Base-by-base conservation (phyloP, 2,329 filamentous ascomycete species). In the Scedosporium aurantiacum region DNA sequence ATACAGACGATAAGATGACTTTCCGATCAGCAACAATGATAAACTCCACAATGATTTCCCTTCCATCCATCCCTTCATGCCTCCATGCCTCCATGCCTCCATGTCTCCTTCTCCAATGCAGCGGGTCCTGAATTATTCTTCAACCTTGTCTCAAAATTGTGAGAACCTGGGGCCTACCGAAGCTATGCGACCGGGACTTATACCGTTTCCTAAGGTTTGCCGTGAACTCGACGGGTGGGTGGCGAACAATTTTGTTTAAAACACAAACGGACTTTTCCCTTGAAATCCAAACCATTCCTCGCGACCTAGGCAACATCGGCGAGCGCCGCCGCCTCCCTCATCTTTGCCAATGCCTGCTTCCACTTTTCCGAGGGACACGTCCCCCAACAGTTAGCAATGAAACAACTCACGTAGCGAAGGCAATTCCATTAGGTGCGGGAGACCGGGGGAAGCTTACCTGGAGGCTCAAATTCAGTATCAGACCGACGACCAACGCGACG, bases 391-490 rank as follows among this genome's bases (percentile, higher is more conserved):
- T 21, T n/a, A 47, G 43, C 43, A 47, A 21, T 2, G 2, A 47
- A 47, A 47, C 5, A 47, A 41, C 32, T 12, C 32, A 37, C 10
- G 10, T 3, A 37, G 10, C 4, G 8, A 37, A 37, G 32, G 14
- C 32, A 37, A 12, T 37, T 37, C 32, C 10, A 37, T 37, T 37
- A 37, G 8, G 10, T 12, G 32, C 4, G 2, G 8, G 32, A 37
- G 32, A 12, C 32, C 32, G 32, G 32, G 32, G 4, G 32, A 50
- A 52, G 71, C 80, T 72, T 74, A 90, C 88, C 80, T 93, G 91
- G 72, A 97, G 91, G 25, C 82, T 82, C 76, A 97, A 96, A 72
- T 99, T 99, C 67, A 96, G 71, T 63, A 91, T 79, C 70, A 99
- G 74, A 5, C 92, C 91, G 58, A 87, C 69, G 64, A 90, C 87